phyloP scores from a whole-genome alignment of 257 asterid genomes.

The Nicotiana otophora region DNA sequence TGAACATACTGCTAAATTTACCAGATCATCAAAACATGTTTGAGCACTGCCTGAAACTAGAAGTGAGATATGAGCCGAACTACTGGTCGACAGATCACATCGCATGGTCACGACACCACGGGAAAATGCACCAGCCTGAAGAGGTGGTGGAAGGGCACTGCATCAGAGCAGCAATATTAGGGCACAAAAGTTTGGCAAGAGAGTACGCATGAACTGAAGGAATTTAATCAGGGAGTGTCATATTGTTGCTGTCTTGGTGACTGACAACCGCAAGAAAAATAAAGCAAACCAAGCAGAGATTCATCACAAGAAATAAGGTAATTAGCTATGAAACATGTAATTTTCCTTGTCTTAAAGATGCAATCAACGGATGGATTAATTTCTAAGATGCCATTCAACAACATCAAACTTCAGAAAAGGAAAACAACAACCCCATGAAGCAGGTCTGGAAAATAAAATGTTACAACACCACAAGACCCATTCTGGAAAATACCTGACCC shows the following conservation, averaged over 20 bases:
- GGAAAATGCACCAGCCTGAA: constrained; percentile 88
- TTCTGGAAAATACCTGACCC: constrained; percentile 62
- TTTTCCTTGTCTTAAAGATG: not conserved
- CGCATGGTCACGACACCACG: constrained; percentile 98
- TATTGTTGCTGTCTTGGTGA: not conserved
- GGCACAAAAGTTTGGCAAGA: not conserved
- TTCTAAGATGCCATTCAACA: not conserved
- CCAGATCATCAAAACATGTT: constrained; percentile 96
- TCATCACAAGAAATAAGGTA: not conserved
- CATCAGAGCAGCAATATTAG: constrained; percentile 14
- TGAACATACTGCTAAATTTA: constrained; percentile 8
- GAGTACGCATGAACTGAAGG: not conserved
- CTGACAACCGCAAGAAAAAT: constrained; percentile 2
- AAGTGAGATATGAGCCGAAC: constrained; percentile 91
- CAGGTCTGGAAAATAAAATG: not conserved
- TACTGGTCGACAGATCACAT: constrained; percentile 89
- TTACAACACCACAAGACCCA: not conserved
- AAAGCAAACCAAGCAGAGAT: not conserved
- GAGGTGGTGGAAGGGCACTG: constrained; percentile 99
- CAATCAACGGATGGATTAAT: not conserved
- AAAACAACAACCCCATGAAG: constrained; percentile 8
- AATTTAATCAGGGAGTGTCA: not conserved
- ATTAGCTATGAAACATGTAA: not conserved
- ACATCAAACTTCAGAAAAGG: not conserved
- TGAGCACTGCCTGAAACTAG: constrained; percentile 97